A percentile compares a stretch with the other conserved stretches of the same genome.
Evolutionary conservation across 139 green algal species (phyloP).

Genomic region (Auxenochlorella pyrenoidosa): DNA sequence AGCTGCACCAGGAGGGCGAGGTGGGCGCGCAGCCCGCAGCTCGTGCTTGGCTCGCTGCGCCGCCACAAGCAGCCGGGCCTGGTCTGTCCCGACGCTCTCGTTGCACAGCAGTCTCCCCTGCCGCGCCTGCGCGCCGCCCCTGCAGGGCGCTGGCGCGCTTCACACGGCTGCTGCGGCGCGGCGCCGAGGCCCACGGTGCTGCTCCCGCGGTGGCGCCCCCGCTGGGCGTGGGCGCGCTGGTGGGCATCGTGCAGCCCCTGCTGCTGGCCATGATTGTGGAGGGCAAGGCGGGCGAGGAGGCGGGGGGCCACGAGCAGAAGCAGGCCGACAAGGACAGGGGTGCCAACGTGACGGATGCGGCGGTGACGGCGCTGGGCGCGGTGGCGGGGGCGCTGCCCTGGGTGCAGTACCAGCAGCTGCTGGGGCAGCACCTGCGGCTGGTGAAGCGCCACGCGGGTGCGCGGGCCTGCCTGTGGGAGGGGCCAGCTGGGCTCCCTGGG

Average conservation of each 20-base stretch:
- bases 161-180: constrained; percentile 14
- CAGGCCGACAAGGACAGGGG: constrained; percentile 62
- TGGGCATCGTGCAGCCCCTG: constrained; percentile 75
- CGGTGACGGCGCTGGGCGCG: constrained; percentile 69
- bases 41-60: too few relatives aligned
- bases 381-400: constrained; percentile 71
- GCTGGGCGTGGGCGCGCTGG: constrained; percentile 45
- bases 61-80: neutral
- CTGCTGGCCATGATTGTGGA: constrained; percentile 78
- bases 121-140: neutral
- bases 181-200: neutral
- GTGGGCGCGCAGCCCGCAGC: neutral
- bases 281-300: constrained; percentile 35
- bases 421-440: constrained; percentile 63
- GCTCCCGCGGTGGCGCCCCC: neutral
- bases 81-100: neutral
- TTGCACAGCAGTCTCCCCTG: neutral
- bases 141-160: constrained; percentile 38
- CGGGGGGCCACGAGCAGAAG: constrained; percentile 59
- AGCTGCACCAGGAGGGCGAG: constrained; percentile 79
- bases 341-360: constrained; percentile 75
- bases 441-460: constrained; percentile 53
- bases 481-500: neutral
- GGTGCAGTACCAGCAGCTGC: constrained; percentile 80
- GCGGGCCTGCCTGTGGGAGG: neutral